phyloP scores from a whole-genome alignment of 2,329 filamentous ascomycete species.

The Cladorrhinum sp. region DNA sequence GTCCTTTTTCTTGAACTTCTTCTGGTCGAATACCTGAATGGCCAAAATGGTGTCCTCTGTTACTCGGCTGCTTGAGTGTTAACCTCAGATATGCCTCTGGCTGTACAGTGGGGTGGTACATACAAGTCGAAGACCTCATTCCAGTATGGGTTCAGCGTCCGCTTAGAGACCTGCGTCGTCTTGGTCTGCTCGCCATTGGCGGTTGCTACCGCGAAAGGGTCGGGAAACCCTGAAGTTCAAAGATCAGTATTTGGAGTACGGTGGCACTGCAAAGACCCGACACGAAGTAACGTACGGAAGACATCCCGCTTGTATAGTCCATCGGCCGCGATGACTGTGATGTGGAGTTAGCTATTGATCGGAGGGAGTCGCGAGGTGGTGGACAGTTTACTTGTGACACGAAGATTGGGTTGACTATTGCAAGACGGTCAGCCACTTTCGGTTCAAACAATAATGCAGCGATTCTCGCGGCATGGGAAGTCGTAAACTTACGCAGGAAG shows the following conservation, averaged over 20 bases:
- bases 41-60: constrained; percentile 95
- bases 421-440: constrained; percentile 20
- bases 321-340: constrained; percentile 92
- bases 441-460: not conserved
- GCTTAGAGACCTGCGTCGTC: constrained; percentile 95
- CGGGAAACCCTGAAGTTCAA: constrained; percentile 76
- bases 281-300: constrained; percentile 68
- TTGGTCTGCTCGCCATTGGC: constrained; percentile 97
- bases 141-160: constrained; percentile 99
- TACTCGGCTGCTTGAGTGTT: constrained; percentile 61
- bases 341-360: constrained; percentile 29
- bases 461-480: constrained; percentile 28
- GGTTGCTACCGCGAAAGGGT: constrained; percentile 96
- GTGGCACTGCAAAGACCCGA: constrained; percentile 1
- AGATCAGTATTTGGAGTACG: constrained; percentile 14
- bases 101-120: constrained; percentile 32
- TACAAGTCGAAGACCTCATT: constrained; percentile 99
- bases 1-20: constrained; percentile 99
- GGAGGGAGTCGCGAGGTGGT: constrained; percentile 20
- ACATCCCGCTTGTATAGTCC: constrained; percentile 99
- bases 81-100: constrained; percentile 8
- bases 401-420: constrained; percentile 75
- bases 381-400: constrained; percentile 76
- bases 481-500: constrained; percentile 56
- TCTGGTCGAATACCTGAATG: constrained; percentile 98